phyloP scores from a whole-genome alignment of 2,329 filamentous ascomycete species.

The Cytospora mali region DNA sequence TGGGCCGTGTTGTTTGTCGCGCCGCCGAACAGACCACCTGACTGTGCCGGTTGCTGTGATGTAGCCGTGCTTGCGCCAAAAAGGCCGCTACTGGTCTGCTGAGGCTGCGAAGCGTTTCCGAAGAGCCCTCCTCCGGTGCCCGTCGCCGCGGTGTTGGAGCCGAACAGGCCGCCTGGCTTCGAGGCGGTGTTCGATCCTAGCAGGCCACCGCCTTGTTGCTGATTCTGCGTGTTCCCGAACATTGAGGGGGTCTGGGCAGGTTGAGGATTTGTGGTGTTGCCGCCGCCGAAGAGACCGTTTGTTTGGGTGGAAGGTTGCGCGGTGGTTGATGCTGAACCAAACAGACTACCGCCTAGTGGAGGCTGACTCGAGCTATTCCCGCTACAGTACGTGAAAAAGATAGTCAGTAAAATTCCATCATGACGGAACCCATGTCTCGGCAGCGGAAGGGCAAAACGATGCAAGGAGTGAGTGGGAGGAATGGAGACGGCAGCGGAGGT shows the following conservation, averaged over 20 bases:
- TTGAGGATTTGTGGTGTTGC: constrained; percentile 20
- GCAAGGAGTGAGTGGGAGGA: background rate
- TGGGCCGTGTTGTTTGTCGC: constrained; percentile 28
- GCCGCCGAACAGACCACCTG: constrained; percentile 30
- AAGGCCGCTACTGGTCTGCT: constrained; percentile 36
- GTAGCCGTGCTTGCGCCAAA: constrained; percentile 36
- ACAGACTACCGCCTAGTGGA: constrained; percentile 39
- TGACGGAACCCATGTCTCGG: constrained; percentile 23
- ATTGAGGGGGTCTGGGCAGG: constrained; percentile 31
- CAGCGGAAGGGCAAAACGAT: constrained; percentile 26
- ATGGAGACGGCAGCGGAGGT: constrained; percentile 1
- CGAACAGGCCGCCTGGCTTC: constrained; percentile 29
- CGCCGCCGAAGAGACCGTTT: constrained; percentile 41
- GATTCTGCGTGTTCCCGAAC: constrained; percentile 37
- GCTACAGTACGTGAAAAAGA: constrained; percentile 30
- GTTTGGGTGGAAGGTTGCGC: constrained; percentile 34
- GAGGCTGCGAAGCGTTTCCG: constrained; percentile 24
- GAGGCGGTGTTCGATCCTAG: constrained; percentile 37
- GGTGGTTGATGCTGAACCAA: constrained; percentile 31
- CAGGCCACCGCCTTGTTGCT: constrained; percentile 33
- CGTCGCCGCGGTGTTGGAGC: constrained; percentile 29
- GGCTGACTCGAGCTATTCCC: constrained; percentile 38
- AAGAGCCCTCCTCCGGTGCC: constrained; percentile 27
- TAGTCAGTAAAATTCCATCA: constrained; percentile 15
- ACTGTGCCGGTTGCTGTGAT: constrained; percentile 31